These are phyloP conservation scores for Lactarius deliciosus DNA, from an alignment of 768 basidiomycete species.

Conservation along the genomic window DNA sequence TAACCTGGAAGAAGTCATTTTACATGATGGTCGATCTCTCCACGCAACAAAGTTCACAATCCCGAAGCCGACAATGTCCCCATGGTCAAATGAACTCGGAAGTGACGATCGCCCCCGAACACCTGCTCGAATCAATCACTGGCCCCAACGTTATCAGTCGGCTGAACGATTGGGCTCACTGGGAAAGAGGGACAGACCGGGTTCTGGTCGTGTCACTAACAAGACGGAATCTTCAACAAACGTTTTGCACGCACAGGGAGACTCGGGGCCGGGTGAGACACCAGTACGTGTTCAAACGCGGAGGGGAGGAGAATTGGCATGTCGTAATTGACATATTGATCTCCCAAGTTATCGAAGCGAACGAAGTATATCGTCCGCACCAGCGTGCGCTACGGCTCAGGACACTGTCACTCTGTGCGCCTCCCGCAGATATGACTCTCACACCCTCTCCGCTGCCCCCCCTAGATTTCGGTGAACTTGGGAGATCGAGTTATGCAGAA, in stretches of 20 bases:
- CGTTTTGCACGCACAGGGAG: not conserved
- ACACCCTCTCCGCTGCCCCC: not conserved
- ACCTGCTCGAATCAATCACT: not conserved
- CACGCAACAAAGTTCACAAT: not conserved
- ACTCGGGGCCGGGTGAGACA: conserved; percentile 2
- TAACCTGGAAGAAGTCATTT: not conserved
- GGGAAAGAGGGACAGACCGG: not conserved
- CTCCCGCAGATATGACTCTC: not conserved
- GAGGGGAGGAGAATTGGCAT: not conserved
- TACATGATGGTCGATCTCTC: not conserved
- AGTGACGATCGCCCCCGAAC: not conserved
- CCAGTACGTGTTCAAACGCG: conserved; percentile 6
- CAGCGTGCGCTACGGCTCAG: not conserved
- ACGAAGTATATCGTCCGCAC: not conserved
- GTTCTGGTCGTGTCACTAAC: conserved; percentile 1
- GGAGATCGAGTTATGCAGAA: not conserved
- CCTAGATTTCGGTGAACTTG: not conserved
- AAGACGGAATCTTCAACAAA: not conserved
- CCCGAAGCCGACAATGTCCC: not conserved
- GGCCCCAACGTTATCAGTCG: not conserved
- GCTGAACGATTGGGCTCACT: not conserved
- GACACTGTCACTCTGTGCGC: not conserved
- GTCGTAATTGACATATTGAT: conserved; percentile 4
- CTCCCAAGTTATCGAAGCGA: conserved; percentile 9
- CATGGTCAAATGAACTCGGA: not conserved